These are phyloP conservation scores for Fusarium nematophilum DNA, from an alignment of 2,329 filamentous ascomycete genomes.

Conservation along the genomic window DNA sequence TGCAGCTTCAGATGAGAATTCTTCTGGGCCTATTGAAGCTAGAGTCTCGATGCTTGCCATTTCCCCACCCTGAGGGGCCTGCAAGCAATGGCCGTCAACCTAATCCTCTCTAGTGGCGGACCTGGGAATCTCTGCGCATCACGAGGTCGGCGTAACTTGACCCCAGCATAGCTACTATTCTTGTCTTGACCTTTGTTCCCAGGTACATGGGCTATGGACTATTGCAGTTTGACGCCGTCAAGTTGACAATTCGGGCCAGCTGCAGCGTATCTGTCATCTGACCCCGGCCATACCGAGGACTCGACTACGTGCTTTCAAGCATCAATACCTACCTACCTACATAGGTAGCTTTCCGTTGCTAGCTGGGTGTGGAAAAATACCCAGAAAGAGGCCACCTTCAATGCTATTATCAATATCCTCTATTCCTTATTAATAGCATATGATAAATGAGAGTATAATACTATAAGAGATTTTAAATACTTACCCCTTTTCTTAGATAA, in stretches of 20 bases:
- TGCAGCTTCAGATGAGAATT: not conserved
- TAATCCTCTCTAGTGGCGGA: conserved; percentile 13
- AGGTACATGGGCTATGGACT: not conserved
- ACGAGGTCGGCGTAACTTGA: conserved; percentile 8
- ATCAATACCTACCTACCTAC: no score
- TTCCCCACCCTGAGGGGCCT: not conserved
- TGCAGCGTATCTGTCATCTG: conserved; percentile 11
- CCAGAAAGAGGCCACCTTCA: no score
- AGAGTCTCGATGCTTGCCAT: conserved; percentile 6
- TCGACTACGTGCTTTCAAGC: not conserved
- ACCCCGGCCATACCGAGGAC: no score
- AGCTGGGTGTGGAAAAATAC: no score
- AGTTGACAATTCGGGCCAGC: conserved; percentile 20
- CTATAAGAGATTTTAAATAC: no score
- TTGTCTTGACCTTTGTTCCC: conserved; percentile 2
- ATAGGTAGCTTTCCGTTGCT: no score
- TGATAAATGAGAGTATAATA: no score
- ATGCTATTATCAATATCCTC: no score
- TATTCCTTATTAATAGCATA: no score
- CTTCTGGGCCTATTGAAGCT: not conserved
- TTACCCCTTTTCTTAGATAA: no score
- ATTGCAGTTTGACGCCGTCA: conserved; percentile 23
- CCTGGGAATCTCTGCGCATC: conserved; percentile 20
- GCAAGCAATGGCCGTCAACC: conserved; percentile 8
- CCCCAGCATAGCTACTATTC: no score